Evolutionary conservation across 169 alveolate species (phyloP), one percentile per base, ranked within the genome.

Genomic region (Plasmodium billcollinsi): DNA sequence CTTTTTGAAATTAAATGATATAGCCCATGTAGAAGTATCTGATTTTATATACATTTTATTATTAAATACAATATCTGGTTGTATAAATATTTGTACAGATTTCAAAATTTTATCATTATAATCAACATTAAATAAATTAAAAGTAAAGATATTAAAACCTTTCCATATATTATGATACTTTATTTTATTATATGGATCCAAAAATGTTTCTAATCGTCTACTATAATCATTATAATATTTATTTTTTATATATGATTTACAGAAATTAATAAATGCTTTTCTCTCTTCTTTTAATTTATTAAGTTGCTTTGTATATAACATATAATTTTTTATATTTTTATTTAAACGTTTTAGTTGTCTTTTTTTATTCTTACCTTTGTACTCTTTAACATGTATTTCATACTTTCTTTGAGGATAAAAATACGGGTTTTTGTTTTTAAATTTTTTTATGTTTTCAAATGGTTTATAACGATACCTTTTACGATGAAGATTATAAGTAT

Each of bases 21-120:
- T 83, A 20, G 91, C 91, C 91, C 91, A 83, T 12, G 91, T 83
- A 15, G 85, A 69, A 5, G 80, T 63, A 61, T 83, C 91, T 7
- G 80, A 83, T 47, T 83, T 56, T 43, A 54, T 43, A 15, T 50
- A 52, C 18, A 45, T 54, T 83, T 69, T 69, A 56, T 83, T 69
- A 29, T 69, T 83, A 69, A 83, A 69, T 7, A 83, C 91, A 49
- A 83, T 83, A 49, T 83, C 91, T 83, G 91, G 85, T 58, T 83
- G 73, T 8, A 83, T 61, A 49, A 56, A 83, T 83, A 83, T 26
- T 69, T 69, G 73, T 18, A 52, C 33, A 18, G 73, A 83, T 49
- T 49, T 83, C 20, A 83, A 69, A 43, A 83, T 69, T 14, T 67
- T 69, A 15, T 83, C 91, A 39, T 83, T 54, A 63, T 83, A 54